Evolutionary conservation across 306 rosid species (phyloP).

Genomic region (Abrus precatorius): DNA sequence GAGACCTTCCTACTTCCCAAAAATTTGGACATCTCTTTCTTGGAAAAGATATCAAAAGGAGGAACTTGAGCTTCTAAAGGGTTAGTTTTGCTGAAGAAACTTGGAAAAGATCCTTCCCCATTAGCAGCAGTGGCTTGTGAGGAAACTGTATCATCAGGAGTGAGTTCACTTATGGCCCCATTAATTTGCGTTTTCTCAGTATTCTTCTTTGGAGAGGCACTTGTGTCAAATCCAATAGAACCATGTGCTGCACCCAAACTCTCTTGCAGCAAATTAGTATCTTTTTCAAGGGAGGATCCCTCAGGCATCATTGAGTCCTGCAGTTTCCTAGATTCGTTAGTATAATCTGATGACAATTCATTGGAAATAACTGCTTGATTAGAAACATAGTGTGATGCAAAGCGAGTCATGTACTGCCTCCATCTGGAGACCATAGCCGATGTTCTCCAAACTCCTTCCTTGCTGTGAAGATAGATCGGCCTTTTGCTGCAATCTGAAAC

Average conservation of each 20-base stretch:
- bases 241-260: constrained; percentile 45
- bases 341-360: constrained; percentile 45
- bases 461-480: constrained; percentile 89
- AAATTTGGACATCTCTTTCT: constrained; percentile 76
- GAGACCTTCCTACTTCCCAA: constrained; percentile 64
- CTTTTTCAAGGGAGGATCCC: constrained; percentile 50
- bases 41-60: constrained; percentile 78
- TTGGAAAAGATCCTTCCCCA: constrained; percentile 53
- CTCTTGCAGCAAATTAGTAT: constrained; percentile 55
- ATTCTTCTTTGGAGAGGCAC: constrained; percentile 40
- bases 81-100: constrained; percentile 56
- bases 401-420: constrained; percentile 75
- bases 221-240: constrained; percentile 49
- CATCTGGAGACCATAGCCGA: constrained; percentile 96
- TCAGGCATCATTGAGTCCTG: constrained; percentile 49
- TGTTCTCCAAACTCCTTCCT: constrained; percentile 90
- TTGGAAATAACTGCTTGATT: constrained; percentile 54
- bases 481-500: constrained; percentile 80
- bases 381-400: constrained; percentile 54
- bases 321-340: constrained; percentile 54
- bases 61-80: constrained; percentile 90
- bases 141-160: constrained; percentile 53
- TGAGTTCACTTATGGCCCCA: constrained; percentile 49
- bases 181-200: constrained; percentile 45
- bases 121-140: constrained; percentile 51